A percentile compares a stretch with the other conserved stretches of the same genome.
phyloP scores from a whole-genome alignment of 2,329 filamentous ascomycete species.

The Trichophaea hybrida region DNA sequence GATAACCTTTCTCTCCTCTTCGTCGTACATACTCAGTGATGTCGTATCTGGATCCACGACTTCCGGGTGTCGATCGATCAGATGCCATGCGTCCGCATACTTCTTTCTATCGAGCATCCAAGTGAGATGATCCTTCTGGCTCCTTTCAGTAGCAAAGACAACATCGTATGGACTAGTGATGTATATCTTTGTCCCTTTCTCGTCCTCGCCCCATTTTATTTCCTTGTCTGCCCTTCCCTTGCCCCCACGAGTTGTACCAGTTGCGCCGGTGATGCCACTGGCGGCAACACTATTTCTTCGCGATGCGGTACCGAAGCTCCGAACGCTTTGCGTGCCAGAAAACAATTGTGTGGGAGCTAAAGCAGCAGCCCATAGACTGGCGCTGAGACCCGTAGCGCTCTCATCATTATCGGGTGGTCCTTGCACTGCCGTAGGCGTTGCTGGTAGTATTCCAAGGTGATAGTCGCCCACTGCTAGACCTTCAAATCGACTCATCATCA shows the following conservation, averaged over 20 bases:
- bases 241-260: slow-evolving; percentile 5
- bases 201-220: slow-evolving; percentile 24
- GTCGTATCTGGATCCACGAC: slow-evolving; percentile 35
- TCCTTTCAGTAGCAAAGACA: slow-evolving; percentile 76
- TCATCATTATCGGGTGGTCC: slow-evolving; percentile 41
- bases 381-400: slow-evolving; percentile 29
- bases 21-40: slow-evolving; percentile 35
- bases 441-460: slow-evolving; percentile 70
- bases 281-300: slow-evolving; percentile 14
- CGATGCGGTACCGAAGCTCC: slow-evolving; percentile 16
- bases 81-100: slow-evolving; percentile 75
- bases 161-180: slow-evolving; percentile 96
- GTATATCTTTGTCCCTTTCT: slow-evolving; percentile 63
- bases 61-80: slow-evolving; percentile 79
- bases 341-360: slow-evolving; percentile 79
- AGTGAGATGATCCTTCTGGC: slow-evolving; percentile 66
- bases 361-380: slow-evolving; percentile 69
- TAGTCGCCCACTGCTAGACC: slow-evolving; percentile 79
- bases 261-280: slow-evolving; percentile 8
- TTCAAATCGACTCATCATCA: slow-evolving; percentile 77
- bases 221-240: slow-evolving; percentile 15
- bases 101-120: slow-evolving; percentile 74
- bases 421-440: slow-evolving; percentile 49
- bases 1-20: slow-evolving; percentile 37
- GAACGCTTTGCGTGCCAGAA: slow-evolving; percentile 53